Base-by-base conservation (phyloP, 2,329 filamentous ascomycete species). In the Talaromyces islandicus region DNA sequence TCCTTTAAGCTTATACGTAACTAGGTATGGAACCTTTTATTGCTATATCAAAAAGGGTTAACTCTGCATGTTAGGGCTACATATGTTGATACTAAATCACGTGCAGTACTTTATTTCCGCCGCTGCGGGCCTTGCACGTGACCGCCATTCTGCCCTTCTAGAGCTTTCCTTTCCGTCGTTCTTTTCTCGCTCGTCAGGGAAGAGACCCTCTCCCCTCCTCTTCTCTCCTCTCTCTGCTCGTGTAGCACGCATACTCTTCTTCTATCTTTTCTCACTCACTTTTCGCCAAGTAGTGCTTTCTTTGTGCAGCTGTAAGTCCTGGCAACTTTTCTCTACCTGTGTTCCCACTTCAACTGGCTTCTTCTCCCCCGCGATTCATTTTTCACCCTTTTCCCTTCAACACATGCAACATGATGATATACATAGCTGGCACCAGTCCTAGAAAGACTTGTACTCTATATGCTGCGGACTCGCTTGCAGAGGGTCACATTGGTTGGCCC, bases 351-450 rank as follows among this genome's bases (percentile, higher is more conserved):
- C 48, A 27, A 27, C 25, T 27, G 25, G 25, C 25, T 27, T 19
- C 48, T 7, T 14, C 25, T 50, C 25, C 43, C 19, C 43, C 19
- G 24, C 12, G 48, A 17, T 11, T 29, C 48, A 9, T 12, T 29
- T 29, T 29, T 29, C 19, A 5, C 17, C 19, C 24, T 27, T 11
- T 24, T 52, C 25, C 30, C 19, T 19, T 27, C 17, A n/a, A 17
- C 48, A 29, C 48, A 17, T 52, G 48, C 48, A 52, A 63, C 59
- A 79, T 83, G 84, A 86, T 85, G 84, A 85, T 70, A 82, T 71
- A 63, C 66, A 76, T 75, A 61, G 84, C 84, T 87, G 84, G 84
- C 84, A 87, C 84, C 84, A 86, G 84, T 83, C 84, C 80, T 76
- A 86, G 78, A 82, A 73, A 80, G 81, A 83, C 77, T 84, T 83